Evolutionary conservation across 2,329 filamentous ascomycete genomes (phyloP), one percentile per base, ranked within the genome.

Genomic region (Periconia sp.): DNA sequence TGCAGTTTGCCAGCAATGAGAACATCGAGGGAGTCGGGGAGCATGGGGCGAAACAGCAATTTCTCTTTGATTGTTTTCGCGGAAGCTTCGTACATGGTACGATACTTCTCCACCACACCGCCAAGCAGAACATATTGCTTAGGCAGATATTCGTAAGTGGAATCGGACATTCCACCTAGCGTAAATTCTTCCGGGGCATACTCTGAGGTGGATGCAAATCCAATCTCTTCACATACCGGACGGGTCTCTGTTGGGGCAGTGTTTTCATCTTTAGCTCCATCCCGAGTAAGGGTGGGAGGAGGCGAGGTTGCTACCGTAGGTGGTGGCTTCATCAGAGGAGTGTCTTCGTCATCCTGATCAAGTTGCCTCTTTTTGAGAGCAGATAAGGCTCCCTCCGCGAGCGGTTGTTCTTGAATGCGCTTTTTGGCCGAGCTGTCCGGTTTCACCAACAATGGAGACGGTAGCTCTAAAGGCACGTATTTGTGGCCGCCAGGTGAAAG

Each of bases 31-130:
- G 74, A 66, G 14, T 76, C 66, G 0, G 76, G 77, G 6, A 76
- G 72, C 77, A 83, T 81, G 0, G 81, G 80, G 18, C 79, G 74
- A 63, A 79, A 83, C 6, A 83, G 61, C 11, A 79, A 73, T 57
- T 81, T 68, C 46, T 77, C 64, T 47, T 76, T 78, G 9, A 78
- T 76, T 2, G 77, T 72, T 9, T 70, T 59, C 61, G 77, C 75
- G 8, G 73, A 73, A 44, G 68, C 75, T 60, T 89, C 83, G 63
- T 87, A 91, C 50, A 85, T 76, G 7, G 78, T 78, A 7, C 73
- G 68, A 57, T 82, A 83, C 43, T 78, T 74, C 1, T 76, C 72
- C 5, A 77, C 68, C 8, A 71, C 62, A 5, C 80, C 80, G 46
- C 79, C 77, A 1, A 81, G 73, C 1, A 81, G 69, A 23, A 77